Percentiles rank a stretch among this genome's conserved stretches.
phyloP scores from a whole-genome alignment of 2,329 filamentous ascomycete species.

The Penicillium capsulatum region DNA sequence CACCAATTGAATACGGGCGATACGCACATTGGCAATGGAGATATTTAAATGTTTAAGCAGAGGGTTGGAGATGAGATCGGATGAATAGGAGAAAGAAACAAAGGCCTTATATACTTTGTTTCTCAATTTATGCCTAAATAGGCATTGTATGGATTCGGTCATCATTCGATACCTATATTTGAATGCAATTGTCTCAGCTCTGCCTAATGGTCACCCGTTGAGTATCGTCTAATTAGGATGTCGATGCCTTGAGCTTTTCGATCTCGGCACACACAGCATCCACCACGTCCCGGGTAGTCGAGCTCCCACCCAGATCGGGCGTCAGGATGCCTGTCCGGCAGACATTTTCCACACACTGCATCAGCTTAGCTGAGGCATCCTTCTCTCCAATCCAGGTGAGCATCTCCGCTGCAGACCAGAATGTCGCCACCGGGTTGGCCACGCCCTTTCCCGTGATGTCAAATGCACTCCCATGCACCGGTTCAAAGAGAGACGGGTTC shows the following conservation, averaged over 20 bases:
- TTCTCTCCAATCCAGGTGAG: slow-evolving; percentile 58
- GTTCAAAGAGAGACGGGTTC: slow-evolving; percentile 57
- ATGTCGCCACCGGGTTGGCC: slow-evolving; percentile 61
- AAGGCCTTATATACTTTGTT: too few relatives aligned
- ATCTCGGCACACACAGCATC: slow-evolving; percentile 53
- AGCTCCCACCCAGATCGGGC: slow-evolving; percentile 55
- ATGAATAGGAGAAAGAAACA: too few relatives aligned
- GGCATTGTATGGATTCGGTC: too few relatives aligned
- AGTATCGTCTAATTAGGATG: too few relatives aligned
- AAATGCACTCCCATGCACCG: slow-evolving; percentile 60
- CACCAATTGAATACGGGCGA: too few relatives aligned
- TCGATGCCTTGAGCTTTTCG: slow-evolving; percentile 27
- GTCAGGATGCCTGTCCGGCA: slow-evolving; percentile 53
- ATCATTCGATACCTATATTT: too few relatives aligned
- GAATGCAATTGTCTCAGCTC: too few relatives aligned
- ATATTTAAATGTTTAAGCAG: too few relatives aligned
- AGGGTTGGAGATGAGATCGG: too few relatives aligned
- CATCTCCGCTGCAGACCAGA: slow-evolving; percentile 68
- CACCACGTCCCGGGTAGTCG: slow-evolving; percentile 55
- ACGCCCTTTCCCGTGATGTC: slow-evolving; percentile 60
- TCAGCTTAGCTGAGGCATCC: slow-evolving; percentile 52
- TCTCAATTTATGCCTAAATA: too few relatives aligned
- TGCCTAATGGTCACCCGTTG: too few relatives aligned
- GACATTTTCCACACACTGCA: slow-evolving; percentile 58
- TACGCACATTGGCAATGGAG: too few relatives aligned